Evolutionary conservation across 306 rosid genomes (phyloP).

Genomic region (Prunus armeniaca): DNA sequence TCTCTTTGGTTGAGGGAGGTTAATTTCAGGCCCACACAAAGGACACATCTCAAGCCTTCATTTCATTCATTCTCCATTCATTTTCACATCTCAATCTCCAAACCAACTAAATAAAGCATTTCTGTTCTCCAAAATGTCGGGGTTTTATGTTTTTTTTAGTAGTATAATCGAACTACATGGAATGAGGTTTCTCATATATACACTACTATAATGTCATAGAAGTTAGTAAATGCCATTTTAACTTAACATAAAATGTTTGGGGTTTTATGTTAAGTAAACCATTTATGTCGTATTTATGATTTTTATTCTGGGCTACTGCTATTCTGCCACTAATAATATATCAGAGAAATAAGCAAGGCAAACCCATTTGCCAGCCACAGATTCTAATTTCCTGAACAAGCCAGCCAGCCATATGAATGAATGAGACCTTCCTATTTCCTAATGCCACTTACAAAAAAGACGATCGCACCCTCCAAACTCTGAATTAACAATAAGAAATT

Average conservation of each 20-base stretch:
- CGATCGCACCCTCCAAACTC: neutral
- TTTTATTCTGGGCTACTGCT: too few species aligned
- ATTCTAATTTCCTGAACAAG: neutral
- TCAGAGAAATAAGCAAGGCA: too few species aligned
- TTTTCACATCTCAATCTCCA: neutral
- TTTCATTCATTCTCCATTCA: too few species aligned
- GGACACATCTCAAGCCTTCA: too few species aligned
- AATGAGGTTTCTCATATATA: too few species aligned
- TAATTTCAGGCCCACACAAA: neutral
- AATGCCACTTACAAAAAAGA: neutral
- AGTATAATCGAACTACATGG: accelerated
- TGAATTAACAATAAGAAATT: neutral
- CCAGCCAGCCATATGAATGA: neutral
- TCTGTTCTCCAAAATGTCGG: neutral
- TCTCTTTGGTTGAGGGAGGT: neutral
- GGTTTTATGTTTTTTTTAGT: too few species aligned
- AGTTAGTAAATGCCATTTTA: too few species aligned
- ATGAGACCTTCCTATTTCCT: neutral
- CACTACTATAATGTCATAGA: too few species aligned
- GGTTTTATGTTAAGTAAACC: neutral
- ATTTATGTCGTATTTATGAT: neutral
- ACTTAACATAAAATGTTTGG: too few species aligned
- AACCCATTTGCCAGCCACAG: neutral
- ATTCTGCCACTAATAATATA: too few species aligned
- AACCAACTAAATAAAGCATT: neutral